Evolutionary conservation across 2,329 filamentous ascomycete genomes (phyloP).

Genomic region (Dryadomyces sulphureus): DNA sequence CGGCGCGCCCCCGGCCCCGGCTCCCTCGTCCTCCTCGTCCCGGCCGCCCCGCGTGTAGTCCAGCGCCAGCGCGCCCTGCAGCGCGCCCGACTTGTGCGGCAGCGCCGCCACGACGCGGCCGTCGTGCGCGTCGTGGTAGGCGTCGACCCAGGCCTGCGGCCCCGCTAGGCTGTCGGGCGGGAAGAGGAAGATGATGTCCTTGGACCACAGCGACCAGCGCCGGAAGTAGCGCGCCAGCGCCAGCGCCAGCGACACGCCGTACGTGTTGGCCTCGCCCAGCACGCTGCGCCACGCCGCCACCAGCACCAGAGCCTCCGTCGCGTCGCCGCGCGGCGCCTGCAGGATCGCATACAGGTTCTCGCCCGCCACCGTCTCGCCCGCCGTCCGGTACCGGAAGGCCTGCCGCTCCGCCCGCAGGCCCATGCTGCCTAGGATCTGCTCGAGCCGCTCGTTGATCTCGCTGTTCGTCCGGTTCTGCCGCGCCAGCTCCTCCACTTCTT

Average conservation of each 20-base stretch:
- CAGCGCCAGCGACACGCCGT: slow-evolving; percentile 73
- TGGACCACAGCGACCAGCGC: slow-evolving; percentile 95
- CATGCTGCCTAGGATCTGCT: slow-evolving; percentile 58
- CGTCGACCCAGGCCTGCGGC: slow-evolving; percentile 92
- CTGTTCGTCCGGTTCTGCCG: slow-evolving; percentile 33
- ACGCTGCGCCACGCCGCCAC: slow-evolving; percentile 81
- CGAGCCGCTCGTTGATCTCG: slow-evolving; percentile 56
- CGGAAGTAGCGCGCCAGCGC: slow-evolving; percentile 92
- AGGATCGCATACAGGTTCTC: slow-evolving; percentile 91
- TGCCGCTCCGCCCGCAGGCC: slow-evolving; percentile 82
- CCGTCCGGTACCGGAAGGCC: slow-evolving; percentile 69
- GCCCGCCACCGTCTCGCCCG: slow-evolving; percentile 58
- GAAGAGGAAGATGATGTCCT: slow-evolving; percentile 89
- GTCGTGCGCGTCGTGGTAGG: slow-evolving; percentile 84
- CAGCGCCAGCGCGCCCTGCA: slow-evolving; percentile 86
- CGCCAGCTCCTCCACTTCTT: slow-evolving; percentile 55
- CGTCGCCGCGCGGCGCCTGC: slow-evolving; percentile 85
- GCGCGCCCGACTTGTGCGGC: slow-evolving; percentile 78
- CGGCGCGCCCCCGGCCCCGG: neutral
- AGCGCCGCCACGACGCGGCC: slow-evolving; percentile 56
- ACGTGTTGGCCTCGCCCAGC: slow-evolving; percentile 63
- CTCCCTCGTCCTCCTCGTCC: neutral
- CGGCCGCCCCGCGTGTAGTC: slow-evolving; percentile 70
- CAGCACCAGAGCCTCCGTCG: slow-evolving; percentile 90
- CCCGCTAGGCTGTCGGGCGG: slow-evolving; percentile 80